Evolutionary conservation across 805 yeast genomes (phyloP), one percentile per base, ranked within the genome.

Genomic region (Wickerhamiella allomyrinae): DNA sequence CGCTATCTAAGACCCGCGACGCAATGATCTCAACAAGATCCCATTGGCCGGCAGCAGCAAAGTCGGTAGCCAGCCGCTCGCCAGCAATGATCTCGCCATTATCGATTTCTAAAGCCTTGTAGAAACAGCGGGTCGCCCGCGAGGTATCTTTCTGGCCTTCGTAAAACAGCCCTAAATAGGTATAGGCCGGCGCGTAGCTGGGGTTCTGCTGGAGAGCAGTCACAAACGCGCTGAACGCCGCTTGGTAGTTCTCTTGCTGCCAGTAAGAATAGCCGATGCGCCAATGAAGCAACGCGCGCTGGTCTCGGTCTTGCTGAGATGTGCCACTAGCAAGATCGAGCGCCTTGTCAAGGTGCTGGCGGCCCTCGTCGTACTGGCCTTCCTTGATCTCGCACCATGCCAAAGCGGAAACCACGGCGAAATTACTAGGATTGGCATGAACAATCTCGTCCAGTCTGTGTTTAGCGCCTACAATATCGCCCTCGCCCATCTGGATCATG

Each of bases 91-190:
- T 61, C 54, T 91, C 93, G 11, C 79, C 73, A 0, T 78, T 70
- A 58, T 86, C 91, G 23, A 89, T 61, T 53, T 89, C 96, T 56
- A 89, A 82, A 0, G 97, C 95, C 53, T 78, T 83, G 57, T 79
- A 76, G 57, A 79, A 89, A 58, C 95, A 86, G 56, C 84, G 85
- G 41, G 77, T 76, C 0, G 96, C 94, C 38, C 91, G 71, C 0
- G 63, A 62, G 21, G 60, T 56, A 53, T 86, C 95, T 46, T 69
- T 76, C 45, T 70, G 63, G 2, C 71, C 68, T 3, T 70, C 60
- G 53, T 84, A 87, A n/a, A 84, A 66, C 39, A 70, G 58, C 20
- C 98, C 98, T 20, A 91, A 62, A 2, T 85, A 70, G 0, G 95
- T 77, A 56, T 77, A 91, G 0, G 94, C 74, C 1, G 93, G 77